phyloP scores from a whole-genome alignment of 805 yeast genomes.

The Kregervanrija delftensis region DNA sequence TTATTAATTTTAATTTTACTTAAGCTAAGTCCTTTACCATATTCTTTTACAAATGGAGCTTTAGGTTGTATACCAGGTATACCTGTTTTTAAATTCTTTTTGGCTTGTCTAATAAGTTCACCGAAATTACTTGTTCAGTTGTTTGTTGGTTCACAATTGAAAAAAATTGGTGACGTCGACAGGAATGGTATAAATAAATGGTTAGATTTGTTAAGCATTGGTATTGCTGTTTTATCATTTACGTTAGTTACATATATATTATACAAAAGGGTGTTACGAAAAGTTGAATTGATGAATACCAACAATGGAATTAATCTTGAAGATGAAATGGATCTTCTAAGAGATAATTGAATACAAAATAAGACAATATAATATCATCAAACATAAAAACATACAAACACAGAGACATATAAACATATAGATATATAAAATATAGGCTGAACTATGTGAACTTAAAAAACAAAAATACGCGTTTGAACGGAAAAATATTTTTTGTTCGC shows the following conservation, averaged over 20 bases:
- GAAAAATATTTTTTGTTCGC: not conserved
- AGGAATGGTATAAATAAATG: slow-evolving; percentile 39
- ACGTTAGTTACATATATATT: slow-evolving; percentile 58
- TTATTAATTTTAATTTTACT: slow-evolving; percentile 63
- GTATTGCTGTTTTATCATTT: slow-evolving; percentile 49
- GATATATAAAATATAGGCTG: no score
- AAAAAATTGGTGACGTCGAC: slow-evolving; percentile 55
- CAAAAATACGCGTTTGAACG: not conserved
- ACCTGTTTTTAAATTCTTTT: slow-evolving; percentile 48
- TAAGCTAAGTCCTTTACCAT: slow-evolving; percentile 87
- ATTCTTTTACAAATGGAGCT: slow-evolving; percentile 88
- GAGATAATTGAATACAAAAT: not conserved
- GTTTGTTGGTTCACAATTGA: slow-evolving; percentile 72
- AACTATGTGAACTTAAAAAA: not conserved
- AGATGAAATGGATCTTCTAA: slow-evolving; percentile 3
- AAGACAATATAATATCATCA: not conserved
- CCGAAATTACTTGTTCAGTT: slow-evolving; percentile 77
- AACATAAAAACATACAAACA: no score
- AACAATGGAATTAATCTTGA: slow-evolving; percentile 5
- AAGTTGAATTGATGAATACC: slow-evolving; percentile 19
- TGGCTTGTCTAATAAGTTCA: slow-evolving; percentile 69
- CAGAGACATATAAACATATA: no score
- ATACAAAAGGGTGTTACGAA: slow-evolving; percentile 39
- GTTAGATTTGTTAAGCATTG: slow-evolving; percentile 57
- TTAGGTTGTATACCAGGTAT: slow-evolving; percentile 82